Evolutionary conservation across 1,139 yeast species (phyloP), one percentile per base, ranked within the genome.

Genomic region (Zygosaccharomyces pseudobailii): DNA sequence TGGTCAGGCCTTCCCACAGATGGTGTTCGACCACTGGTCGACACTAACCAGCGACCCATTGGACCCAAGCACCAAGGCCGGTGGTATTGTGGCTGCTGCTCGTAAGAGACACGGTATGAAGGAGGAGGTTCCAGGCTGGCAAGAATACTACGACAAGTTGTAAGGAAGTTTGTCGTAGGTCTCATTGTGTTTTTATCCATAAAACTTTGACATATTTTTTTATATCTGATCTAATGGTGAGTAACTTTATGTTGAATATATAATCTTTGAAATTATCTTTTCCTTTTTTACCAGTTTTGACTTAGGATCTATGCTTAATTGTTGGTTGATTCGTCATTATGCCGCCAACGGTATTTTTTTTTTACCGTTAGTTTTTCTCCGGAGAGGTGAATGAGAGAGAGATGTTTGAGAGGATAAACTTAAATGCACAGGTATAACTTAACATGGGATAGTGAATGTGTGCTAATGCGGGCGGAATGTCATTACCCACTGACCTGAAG

Each of bases 1-100:
- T 87, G 98, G 98, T 78, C 98, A 92, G 84, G 98, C 98, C 75
- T 92, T 92, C 97, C 98, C 98, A 79, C 97, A 90, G 82, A 83
- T 92, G 95, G 92, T 92, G 76, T 92, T 92, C 78, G 97, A 90
- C 75, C 98, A 92, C 76, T 92, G 97, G 97, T 80, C 88, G 62
- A 75, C 86, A 68, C 79, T 92, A 80, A 70, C 72, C 65, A 96
- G 97, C 76, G 94, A 88, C 75, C 95, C 95, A 72, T 77, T 87
- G 66, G 97, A 92, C 78, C 84, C 90, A 71, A 66, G 83, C 70
- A 69, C 96, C 70, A 92, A 90, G 84, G 94, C 97, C 68, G 97
- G 97, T 86, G 78, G 76, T 65, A 87, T 92, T 73, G 97, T 87
- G 69, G 67, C 71, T 63, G 94, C 77, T 62, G 83, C 94, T 76